Conservation (phyloP, 352 stramenopile genomes). For the Plasmopara viticola region DNA sequence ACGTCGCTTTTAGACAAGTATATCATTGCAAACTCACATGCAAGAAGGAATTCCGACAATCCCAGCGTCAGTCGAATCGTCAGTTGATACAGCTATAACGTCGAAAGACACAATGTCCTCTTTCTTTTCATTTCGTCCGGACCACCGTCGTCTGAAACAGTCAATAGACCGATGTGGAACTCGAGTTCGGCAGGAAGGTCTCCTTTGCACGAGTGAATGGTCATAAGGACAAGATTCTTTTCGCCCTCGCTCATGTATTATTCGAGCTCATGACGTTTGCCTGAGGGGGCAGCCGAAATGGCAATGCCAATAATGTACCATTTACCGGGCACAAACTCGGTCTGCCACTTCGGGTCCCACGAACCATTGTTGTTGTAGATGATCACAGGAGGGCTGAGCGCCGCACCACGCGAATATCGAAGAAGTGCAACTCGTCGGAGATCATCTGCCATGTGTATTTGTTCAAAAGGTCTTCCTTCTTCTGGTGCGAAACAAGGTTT, state of each 20-base stretch:
- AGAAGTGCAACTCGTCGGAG: slow-evolving; percentile 42
- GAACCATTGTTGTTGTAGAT: slow-evolving; percentile 30
- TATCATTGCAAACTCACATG: too few relatives aligned
- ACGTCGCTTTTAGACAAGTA: too few relatives aligned
- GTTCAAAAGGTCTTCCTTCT: neutral
- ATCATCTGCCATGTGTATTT: slow-evolving; percentile 28
- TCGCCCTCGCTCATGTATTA: slow-evolving; percentile 34
- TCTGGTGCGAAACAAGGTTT: neutral
- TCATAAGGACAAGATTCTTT: slow-evolving; percentile 9
- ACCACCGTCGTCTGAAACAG: slow-evolving; percentile 33
- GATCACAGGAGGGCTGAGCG: slow-evolving; percentile 17
- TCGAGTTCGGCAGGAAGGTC: slow-evolving; percentile 3
- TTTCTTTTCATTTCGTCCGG: slow-evolving; percentile 26
- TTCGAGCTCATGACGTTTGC: slow-evolving; percentile 14
- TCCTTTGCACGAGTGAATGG: slow-evolving; percentile 15
- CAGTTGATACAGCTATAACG: slow-evolving; percentile 14
- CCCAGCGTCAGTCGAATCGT: neutral
- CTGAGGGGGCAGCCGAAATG: slow-evolving; percentile 16
- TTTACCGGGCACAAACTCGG: neutral
- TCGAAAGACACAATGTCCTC: slow-evolving; percentile 52
- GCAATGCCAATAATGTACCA: slow-evolving; percentile 8
- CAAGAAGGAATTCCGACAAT: too few relatives aligned
- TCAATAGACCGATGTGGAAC: slow-evolving; percentile 46
- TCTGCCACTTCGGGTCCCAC: slow-evolving; percentile 29
- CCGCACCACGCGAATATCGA: slow-evolving; percentile 35